These are phyloP conservation scores for Kernera saxatilis DNA, from an alignment of 345 rosid species.

Conservation along the genomic window DNA sequence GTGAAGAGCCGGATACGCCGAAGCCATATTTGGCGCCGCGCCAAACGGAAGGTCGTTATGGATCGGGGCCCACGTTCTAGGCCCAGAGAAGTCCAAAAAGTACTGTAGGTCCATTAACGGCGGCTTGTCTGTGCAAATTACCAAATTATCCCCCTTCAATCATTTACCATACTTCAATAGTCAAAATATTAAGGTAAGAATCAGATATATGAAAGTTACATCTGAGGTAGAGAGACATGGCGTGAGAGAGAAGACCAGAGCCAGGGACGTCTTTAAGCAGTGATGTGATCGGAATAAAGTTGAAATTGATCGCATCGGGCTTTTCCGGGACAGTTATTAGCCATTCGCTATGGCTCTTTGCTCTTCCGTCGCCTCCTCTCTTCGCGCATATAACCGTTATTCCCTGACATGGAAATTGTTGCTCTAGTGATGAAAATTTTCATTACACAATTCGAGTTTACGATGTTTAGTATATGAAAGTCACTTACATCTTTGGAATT, in stretches of 20 bases:
- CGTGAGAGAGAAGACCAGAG: constrained; percentile 81
- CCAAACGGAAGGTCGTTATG: constrained; percentile 88
- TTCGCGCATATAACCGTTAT: constrained; percentile 61
- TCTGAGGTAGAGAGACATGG: constrained; percentile 89
- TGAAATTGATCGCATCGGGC: constrained; percentile 72
- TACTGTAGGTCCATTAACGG: constrained; percentile 59
- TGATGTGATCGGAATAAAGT: constrained; percentile 85
- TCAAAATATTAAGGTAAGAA: background rate
- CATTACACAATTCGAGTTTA: background rate
- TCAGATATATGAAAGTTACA: constrained; percentile 41
- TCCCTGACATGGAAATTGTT: constrained; percentile 42
- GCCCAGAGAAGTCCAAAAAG: constrained; percentile 74
- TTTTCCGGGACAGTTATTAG: constrained; percentile 65
- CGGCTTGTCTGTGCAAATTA: constrained; percentile 67
- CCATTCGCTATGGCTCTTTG: constrained; percentile 74
- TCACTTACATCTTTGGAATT: constrained; percentile 69
- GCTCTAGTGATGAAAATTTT: background rate
- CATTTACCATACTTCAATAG: background rate
- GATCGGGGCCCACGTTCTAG: constrained; percentile 83
- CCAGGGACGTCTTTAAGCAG: constrained; percentile 76
- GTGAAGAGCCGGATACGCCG: constrained; percentile 55
- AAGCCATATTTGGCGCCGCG: constrained; percentile 57
- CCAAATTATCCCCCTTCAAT: background rate
- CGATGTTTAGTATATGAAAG: constrained; percentile 11
- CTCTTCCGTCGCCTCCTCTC: constrained; percentile 67